phyloP scores from a whole-genome alignment of 2,329 filamentous ascomycete species.

The Neospermospora avenae region DNA sequence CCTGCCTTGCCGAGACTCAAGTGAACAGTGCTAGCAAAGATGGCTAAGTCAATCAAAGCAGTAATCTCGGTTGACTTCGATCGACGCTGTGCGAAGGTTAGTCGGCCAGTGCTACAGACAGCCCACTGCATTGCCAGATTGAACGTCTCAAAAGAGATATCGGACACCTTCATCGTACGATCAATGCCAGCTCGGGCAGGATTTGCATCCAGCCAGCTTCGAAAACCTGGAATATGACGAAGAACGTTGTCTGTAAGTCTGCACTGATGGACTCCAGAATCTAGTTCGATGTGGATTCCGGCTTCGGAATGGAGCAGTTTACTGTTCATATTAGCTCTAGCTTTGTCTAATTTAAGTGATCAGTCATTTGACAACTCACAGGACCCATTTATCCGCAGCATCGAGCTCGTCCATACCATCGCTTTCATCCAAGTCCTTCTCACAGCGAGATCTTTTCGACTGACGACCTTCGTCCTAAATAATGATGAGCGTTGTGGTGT shows the following conservation, averaged over 20 bases:
- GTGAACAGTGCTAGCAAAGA: not conserved
- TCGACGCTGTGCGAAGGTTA: not conserved
- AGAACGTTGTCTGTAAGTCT: not conserved
- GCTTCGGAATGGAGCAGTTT: not conserved
- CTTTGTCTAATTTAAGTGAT: not conserved
- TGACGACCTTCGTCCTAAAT: not conserved
- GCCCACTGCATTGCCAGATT: not conserved
- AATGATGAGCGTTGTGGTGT: not conserved
- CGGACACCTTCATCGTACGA: not conserved
- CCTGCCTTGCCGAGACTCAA: not conserved
- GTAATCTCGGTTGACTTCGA: not conserved
- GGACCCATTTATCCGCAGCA: constrained; percentile 1
- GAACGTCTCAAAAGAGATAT: not conserved
- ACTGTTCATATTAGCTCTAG: not conserved
- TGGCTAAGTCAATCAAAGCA: not conserved
- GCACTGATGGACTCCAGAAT: constrained; percentile 4
- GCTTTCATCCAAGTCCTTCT: not conserved
- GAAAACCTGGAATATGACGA: not conserved
- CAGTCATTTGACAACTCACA: not conserved
- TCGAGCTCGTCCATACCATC: constrained; percentile 2
- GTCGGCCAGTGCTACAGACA: not conserved
- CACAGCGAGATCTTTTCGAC: not conserved
- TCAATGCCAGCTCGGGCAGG: not conserved
- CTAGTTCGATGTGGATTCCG: constrained; percentile 1
- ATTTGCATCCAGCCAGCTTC: not conserved